phyloP scores from a whole-genome alignment of 1,284 basidiomycete species.

The Ceratobasidium sp. region DNA sequence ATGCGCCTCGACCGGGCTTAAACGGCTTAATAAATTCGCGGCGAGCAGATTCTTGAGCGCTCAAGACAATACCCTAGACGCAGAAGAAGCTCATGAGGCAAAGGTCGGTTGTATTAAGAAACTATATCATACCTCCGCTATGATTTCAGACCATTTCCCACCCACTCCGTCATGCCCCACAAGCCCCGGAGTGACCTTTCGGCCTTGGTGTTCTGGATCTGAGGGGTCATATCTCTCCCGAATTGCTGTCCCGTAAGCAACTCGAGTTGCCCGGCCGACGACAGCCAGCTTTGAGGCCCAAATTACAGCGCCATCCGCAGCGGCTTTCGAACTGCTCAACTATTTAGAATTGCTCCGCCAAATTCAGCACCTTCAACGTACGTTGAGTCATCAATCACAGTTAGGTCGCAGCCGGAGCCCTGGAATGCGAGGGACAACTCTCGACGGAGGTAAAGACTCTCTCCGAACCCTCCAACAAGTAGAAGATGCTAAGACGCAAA shows the following conservation, averaged over 20 bases:
- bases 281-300: not conserved
- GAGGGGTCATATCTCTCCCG: not conserved
- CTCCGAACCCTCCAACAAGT: slow-evolving; percentile 42
- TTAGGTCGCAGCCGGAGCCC: not conserved
- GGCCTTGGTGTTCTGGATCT: slow-evolving; percentile 6
- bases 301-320: not conserved
- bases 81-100: no score
- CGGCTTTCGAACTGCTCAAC: not conserved
- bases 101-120: not conserved
- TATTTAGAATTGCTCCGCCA: no score
- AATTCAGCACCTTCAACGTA: not conserved
- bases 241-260: not conserved
- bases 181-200: not conserved
- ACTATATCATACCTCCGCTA: slow-evolving; percentile 8
- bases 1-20: not conserved
- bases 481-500: slow-evolving; percentile 32
- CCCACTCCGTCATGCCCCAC: not conserved
- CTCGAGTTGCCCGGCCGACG: not conserved
- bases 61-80: not conserved
- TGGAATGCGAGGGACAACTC: not conserved
- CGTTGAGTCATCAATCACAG: slow-evolving; percentile 2
- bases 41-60: not conserved
- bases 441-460: slow-evolving; percentile 25
- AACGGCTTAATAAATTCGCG: not conserved
- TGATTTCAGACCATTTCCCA: slow-evolving; percentile 15